phyloP scores from a whole-genome alignment of 345 rosid species.

The Punica granatum region DNA sequence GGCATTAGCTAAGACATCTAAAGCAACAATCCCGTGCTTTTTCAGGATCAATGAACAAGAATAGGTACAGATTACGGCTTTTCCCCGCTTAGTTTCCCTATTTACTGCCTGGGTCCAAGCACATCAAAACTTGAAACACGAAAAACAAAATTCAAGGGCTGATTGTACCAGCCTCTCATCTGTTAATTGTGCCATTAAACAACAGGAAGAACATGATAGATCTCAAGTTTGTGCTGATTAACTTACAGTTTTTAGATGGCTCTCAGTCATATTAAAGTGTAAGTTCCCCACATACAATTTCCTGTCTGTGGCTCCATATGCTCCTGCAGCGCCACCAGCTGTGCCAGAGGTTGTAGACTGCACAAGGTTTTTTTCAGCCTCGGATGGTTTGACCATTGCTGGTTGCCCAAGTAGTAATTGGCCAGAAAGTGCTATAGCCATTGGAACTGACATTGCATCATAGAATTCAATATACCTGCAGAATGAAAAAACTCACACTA shows the following conservation, averaged over 20 bases:
- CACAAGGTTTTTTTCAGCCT: constrained; percentile 94
- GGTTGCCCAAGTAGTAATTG: constrained; percentile 87
- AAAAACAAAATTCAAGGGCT: not conserved
- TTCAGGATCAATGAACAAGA: too few relatives aligned
- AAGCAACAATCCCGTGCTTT: too few relatives aligned
- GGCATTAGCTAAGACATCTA: too few relatives aligned
- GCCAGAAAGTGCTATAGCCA: constrained; percentile 93
- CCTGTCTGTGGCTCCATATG: constrained; percentile 75
- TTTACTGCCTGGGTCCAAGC: not conserved
- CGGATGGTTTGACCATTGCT: constrained; percentile 98
- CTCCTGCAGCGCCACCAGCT: constrained; percentile 52
- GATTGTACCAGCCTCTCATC: not conserved
- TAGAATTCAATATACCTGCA: constrained; percentile 95
- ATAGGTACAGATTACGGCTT: too few relatives aligned
- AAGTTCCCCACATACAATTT: constrained; percentile 88
- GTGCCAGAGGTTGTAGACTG: constrained; percentile 57
- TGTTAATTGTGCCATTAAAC: not conserved
- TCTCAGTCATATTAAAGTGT: constrained; percentile 88
- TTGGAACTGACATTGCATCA: constrained; percentile 89
- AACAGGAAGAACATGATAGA: not conserved
- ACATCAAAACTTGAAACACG: not conserved
- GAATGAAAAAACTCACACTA: constrained; percentile 21
- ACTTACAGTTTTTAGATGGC: constrained; percentile 83
- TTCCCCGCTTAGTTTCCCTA: too few relatives aligned
- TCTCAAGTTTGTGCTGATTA: not conserved